Percentiles rank a stretch among this genome's conserved stretches.
Conservation (phyloP, 805 yeast species). For the Myxozyma neglecta region DNA sequence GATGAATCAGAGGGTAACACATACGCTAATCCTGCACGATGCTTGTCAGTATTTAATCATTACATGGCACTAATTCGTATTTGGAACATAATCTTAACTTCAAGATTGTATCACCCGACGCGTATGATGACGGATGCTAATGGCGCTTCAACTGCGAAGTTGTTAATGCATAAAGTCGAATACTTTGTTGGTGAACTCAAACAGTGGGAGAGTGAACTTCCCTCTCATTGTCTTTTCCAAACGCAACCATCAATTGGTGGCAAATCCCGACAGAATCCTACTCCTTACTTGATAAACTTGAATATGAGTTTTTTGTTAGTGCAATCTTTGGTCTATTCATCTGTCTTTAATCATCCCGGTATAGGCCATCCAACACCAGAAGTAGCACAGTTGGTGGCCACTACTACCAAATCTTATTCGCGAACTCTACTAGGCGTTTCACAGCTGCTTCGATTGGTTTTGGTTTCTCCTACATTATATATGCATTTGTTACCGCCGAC, state of each 20-base stretch:
- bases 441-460: constrained; percentile 1
- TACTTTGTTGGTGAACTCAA: constrained; percentile 5
- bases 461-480: background rate
- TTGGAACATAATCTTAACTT: constrained; percentile 10
- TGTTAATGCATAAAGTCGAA: constrained; percentile 1
- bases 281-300: constrained; percentile 16
- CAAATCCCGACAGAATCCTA: background rate
- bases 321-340: constrained; percentile 8
- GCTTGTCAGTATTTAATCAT: constrained; percentile 13
- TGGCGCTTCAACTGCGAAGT: background rate
- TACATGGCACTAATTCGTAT: constrained; percentile 9
- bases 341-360: constrained; percentile 13
- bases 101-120: constrained; percentile 4
- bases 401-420: constrained; percentile 1
- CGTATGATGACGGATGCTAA: background rate
- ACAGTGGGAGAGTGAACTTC: constrained; percentile 14
- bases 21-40: constrained; percentile 10
- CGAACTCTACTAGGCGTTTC: constrained; percentile 1
- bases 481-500: constrained; percentile 11
- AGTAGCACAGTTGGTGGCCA: background rate
- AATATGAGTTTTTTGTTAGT: constrained; percentile 12
- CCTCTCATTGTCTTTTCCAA: constrained; percentile 6
- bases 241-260: background rate
- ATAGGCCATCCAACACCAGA: background rate
- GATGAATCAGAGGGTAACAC: background rate